Evolutionary conservation across 1,139 yeast species (phyloP).

Genomic region (Suhomyces coccinellae): DNA sequence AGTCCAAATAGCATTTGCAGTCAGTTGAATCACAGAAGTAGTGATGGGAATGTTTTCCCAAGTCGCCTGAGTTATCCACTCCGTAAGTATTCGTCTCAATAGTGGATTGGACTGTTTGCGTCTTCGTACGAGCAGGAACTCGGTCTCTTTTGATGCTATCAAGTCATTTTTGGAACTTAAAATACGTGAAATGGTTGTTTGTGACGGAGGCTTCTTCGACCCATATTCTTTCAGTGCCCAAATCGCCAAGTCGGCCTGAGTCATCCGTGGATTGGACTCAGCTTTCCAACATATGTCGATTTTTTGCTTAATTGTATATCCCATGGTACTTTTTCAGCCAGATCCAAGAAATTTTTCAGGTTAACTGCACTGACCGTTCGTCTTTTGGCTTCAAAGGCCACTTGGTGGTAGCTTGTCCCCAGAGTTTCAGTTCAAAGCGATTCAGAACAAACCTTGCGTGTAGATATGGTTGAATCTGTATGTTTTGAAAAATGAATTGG

Average conservation of each 20-base stretch:
- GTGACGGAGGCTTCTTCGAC: constrained; percentile 57
- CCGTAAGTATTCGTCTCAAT: constrained; percentile 57
- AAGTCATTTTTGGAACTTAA: constrained; percentile 58
- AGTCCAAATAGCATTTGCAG: constrained; percentile 67
- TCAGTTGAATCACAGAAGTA: constrained; percentile 61
- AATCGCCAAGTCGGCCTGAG: constrained; percentile 62
- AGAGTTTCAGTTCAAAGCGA: too few species aligned
- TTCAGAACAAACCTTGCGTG: too few species aligned
- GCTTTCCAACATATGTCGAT: constrained; percentile 68
- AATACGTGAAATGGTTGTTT: constrained; percentile 65
- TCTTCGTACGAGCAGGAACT: constrained; percentile 53
- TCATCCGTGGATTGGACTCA: constrained; percentile 65
- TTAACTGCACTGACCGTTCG: too few species aligned
- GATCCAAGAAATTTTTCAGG: too few species aligned
- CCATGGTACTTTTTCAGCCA: constrained; percentile 33
- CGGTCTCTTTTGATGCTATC: constrained; percentile 59
- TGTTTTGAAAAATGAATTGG: too few species aligned
- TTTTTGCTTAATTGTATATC: constrained; percentile 62
- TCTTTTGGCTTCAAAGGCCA: too few species aligned
- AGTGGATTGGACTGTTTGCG: constrained; percentile 58
- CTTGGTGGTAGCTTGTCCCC: too few species aligned
- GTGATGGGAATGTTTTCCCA: constrained; percentile 71
- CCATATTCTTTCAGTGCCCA: constrained; percentile 64
- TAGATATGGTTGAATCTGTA: too few species aligned
- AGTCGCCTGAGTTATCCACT: constrained; percentile 67